Conservation (phyloP, 1,284 basidiomycete species). For the Apiotrichum domesticum region DNA sequence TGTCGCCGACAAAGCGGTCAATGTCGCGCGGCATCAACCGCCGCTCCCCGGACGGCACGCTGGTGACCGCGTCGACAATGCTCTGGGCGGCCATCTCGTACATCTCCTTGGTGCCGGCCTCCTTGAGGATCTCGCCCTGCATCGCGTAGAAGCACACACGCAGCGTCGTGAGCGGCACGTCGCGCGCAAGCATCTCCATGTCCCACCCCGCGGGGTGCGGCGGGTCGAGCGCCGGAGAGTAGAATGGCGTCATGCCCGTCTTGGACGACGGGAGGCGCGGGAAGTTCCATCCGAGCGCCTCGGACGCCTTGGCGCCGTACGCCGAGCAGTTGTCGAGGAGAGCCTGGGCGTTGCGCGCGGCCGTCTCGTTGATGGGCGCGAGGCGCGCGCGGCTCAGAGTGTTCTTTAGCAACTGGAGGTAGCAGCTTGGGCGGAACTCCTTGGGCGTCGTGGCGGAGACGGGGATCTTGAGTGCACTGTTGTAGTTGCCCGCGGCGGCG, state of each 20-base stretch:
- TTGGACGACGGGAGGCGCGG: constrained; percentile 14
- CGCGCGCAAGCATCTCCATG: constrained; percentile 31
- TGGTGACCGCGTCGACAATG: constrained; percentile 7
- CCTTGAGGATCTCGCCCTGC: background rate
- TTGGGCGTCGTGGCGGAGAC: constrained; percentile 22
- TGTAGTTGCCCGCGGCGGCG: constrained; percentile 27
- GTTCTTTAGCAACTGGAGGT: constrained; percentile 26
- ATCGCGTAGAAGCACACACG: constrained; percentile 25
- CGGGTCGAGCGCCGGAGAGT: constrained; percentile 9
- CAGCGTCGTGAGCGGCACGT: constrained; percentile 19
- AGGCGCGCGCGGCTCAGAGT: constrained; percentile 33
- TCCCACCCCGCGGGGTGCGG: constrained; percentile 40
- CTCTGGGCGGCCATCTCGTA: constrained; percentile 15
- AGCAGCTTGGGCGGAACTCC: constrained; percentile 33
- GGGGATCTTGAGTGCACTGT: constrained; percentile 31
- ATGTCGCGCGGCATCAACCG: constrained; percentile 23
- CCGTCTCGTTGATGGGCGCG: constrained; percentile 30
- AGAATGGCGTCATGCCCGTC: constrained; percentile 8
- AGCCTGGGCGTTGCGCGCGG: constrained; percentile 31
- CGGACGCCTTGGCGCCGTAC: constrained; percentile 32
- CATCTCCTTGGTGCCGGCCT: constrained; percentile 5
- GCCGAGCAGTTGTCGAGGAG: constrained; percentile 38
- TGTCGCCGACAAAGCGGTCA: constrained; percentile 26
- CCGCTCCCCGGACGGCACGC: constrained; percentile 11
- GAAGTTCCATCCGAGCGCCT: constrained; percentile 30